Evolutionary conservation across 2,329 filamentous ascomycete genomes (phyloP).

Genomic region (Colletotrichum tofieldiae): DNA sequence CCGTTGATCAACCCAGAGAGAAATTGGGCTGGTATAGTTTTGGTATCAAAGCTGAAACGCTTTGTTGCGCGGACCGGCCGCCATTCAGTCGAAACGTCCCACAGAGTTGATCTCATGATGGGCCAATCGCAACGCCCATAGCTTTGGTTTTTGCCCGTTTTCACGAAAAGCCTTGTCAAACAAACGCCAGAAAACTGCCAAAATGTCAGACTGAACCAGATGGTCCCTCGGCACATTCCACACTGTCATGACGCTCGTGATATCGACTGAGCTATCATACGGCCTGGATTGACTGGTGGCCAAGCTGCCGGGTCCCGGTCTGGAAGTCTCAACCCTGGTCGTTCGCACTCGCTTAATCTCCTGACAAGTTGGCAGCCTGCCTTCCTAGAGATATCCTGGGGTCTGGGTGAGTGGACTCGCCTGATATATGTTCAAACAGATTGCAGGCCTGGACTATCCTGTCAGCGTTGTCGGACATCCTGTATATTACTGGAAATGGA

Average conservation of each 20-base stretch:
- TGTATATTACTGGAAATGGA: slow-evolving; percentile 5
- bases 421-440: slow-evolving; percentile 26
- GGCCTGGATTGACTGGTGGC: background rate
- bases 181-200: slow-evolving; percentile 12
- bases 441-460: background rate
- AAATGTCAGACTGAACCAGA: background rate
- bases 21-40: background rate
- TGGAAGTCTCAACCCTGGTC: background rate
- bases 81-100: slow-evolving; percentile 35
- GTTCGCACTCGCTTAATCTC: slow-evolving; percentile 21
- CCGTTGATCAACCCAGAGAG: background rate
- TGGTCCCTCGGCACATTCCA: slow-evolving; percentile 3
- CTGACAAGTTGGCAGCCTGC: slow-evolving; percentile 5
- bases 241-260: slow-evolving; percentile 10
- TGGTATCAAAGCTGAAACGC: slow-evolving; percentile 39
- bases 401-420: background rate
- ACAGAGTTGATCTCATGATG: slow-evolving; percentile 23
- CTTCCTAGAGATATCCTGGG: background rate
- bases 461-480: slow-evolving; percentile 17
- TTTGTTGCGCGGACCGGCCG: slow-evolving; percentile 18
- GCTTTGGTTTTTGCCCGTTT: background rate
- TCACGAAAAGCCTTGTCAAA: background rate
- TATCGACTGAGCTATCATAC: slow-evolving; percentile 11
- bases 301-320: slow-evolving; percentile 22
- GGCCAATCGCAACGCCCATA: slow-evolving; percentile 30